Percentiles rank a stretch among this genome's conserved stretches.
Evolutionary conservation across 805 yeast genomes (phyloP).

Genomic region (Jamesozyma hellenica): DNA sequence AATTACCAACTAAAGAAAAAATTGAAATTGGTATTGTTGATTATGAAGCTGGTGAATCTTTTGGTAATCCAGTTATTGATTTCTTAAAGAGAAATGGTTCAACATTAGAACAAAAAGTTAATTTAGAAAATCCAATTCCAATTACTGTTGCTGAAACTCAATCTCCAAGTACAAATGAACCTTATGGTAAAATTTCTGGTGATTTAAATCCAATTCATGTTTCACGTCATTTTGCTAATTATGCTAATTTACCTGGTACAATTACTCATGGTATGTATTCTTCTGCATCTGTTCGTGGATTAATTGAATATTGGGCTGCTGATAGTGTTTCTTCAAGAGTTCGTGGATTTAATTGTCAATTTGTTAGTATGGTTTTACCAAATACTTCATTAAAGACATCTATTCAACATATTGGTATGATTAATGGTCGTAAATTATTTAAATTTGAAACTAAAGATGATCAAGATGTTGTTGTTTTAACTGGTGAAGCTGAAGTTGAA

Average conservation of each 20-base stretch:
- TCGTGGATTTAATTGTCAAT: conserved; percentile 81
- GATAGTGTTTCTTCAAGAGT: conserved; percentile 93
- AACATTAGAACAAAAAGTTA: conserved; percentile 87
- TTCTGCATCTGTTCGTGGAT: conserved; percentile 86
- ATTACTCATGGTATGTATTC: conserved; percentile 99
- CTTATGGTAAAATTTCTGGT: conserved; percentile 94
- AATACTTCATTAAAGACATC: conserved; percentile 80
- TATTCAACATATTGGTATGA: conserved; percentile 95
- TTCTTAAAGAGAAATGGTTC: conserved; percentile 86
- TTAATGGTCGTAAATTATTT: conserved; percentile 95
- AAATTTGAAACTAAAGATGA: conserved; percentile 82
- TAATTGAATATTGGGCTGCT: conserved; percentile 98
- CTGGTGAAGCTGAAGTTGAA: conserved; percentile 97
- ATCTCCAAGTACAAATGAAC: conserved; percentile 93
- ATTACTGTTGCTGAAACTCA: conserved; percentile 51
- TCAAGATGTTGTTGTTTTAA: conserved; percentile 70
- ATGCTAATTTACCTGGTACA: conserved; percentile 92
- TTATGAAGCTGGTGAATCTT: conserved; percentile 85
- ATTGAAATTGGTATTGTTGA: conserved; percentile 73
- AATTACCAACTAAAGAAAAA: conserved; percentile 85
- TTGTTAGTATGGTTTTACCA: conserved; percentile 96
- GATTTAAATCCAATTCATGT: conserved; percentile 98
- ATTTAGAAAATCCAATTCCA: conserved; percentile 85
- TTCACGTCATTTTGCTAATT: conserved; percentile 84
- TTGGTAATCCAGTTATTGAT: conserved; percentile 95